These are phyloP conservation scores for Pulveroboletus frians DNA, from an alignment of 768 basidiomycete species.

Conservation along the genomic window DNA sequence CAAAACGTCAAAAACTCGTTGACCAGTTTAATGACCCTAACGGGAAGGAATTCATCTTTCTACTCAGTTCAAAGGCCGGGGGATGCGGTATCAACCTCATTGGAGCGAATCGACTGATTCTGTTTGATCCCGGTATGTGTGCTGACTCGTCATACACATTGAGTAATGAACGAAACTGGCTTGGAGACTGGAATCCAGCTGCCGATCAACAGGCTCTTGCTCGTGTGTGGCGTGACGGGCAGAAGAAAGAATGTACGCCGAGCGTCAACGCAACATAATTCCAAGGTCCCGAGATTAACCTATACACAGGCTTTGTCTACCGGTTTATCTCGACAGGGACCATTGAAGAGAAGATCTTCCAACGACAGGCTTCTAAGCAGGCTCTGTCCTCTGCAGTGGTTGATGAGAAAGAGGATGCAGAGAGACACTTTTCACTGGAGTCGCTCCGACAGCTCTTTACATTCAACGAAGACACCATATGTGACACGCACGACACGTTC, in stretches of 20 bases:
- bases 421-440: slow-evolving; percentile 91
- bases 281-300: background rate
- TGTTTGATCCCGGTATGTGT: slow-evolving; percentile 83
- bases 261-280: background rate
- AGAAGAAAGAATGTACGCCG: slow-evolving; percentile 94
- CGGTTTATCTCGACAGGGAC: slow-evolving; percentile 96
- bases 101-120: slow-evolving; percentile 90
- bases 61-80: slow-evolving; percentile 92
- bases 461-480: slow-evolving; percentile 80
- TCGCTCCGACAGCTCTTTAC: slow-evolving; percentile 85
- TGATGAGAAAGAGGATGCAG: slow-evolving; percentile 92
- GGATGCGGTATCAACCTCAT: slow-evolving; percentile 97
- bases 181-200: slow-evolving; percentile 94
- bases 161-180: background rate
- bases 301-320: slow-evolving; percentile 81
- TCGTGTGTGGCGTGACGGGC: slow-evolving; percentile 98
- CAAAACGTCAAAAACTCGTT: slow-evolving; percentile 90
- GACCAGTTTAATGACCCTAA: slow-evolving; percentile 94
- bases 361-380: slow-evolving; percentile 93
- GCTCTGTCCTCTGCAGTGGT: slow-evolving; percentile 97
- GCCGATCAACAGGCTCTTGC: slow-evolving; percentile 98
- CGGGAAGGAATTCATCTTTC: slow-evolving; percentile 90
- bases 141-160: background rate
- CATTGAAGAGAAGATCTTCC: slow-evolving; percentile 99
- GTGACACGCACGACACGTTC: slow-evolving; percentile 97